Evolutionary conservation across 2,329 filamentous ascomycete genomes (phyloP).

Genomic region (Coniochaeta pulveracea): DNA sequence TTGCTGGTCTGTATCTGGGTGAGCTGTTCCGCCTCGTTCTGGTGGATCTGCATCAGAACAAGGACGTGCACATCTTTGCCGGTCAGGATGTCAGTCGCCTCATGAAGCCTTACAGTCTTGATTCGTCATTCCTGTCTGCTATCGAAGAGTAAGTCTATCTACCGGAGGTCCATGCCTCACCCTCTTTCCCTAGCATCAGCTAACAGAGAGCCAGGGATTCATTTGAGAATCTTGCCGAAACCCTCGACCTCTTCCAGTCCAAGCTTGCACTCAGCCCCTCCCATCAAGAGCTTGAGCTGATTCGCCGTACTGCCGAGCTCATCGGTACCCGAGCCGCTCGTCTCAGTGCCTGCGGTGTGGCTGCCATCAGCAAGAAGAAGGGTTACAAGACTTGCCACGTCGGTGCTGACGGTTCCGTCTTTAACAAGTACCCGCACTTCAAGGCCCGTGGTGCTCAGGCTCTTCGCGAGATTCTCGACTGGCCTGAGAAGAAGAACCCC

Average conservation of each 20-base stretch:
- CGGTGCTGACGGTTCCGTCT: slow-evolving; percentile 91
- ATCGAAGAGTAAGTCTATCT: slow-evolving; percentile 72
- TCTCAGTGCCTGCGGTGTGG: slow-evolving; percentile 86
- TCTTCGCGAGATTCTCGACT: slow-evolving; percentile 90
- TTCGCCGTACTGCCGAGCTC: slow-evolving; percentile 80
- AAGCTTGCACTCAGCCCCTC: slow-evolving; percentile 62
- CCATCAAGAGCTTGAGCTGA: slow-evolving; percentile 74
- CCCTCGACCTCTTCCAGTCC: slow-evolving; percentile 66
- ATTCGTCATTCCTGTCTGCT: slow-evolving; percentile 84
- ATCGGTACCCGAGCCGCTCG: slow-evolving; percentile 92
- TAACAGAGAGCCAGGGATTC: slow-evolving; percentile 52
- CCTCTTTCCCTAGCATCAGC: background rate
- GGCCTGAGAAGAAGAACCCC: slow-evolving; percentile 58
- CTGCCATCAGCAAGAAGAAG: slow-evolving; percentile 96
- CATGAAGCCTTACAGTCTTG: slow-evolving; percentile 77
- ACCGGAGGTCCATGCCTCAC: background rate
- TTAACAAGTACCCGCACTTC: slow-evolving; percentile 99
- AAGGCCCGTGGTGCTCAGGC: slow-evolving; percentile 84
- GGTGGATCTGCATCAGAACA: slow-evolving; percentile 73
- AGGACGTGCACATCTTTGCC: slow-evolving; percentile 66
- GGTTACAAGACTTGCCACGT: slow-evolving; percentile 80
- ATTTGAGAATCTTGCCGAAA: slow-evolving; percentile 90
- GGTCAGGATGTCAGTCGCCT: slow-evolving; percentile 71
- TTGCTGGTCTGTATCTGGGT: slow-evolving; percentile 85
- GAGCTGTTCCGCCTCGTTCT: slow-evolving; percentile 88